These are phyloP conservation scores for Cucurbita pepo DNA, from an alignment of 306 rosid genomes.

Conservation along the genomic window DNA sequence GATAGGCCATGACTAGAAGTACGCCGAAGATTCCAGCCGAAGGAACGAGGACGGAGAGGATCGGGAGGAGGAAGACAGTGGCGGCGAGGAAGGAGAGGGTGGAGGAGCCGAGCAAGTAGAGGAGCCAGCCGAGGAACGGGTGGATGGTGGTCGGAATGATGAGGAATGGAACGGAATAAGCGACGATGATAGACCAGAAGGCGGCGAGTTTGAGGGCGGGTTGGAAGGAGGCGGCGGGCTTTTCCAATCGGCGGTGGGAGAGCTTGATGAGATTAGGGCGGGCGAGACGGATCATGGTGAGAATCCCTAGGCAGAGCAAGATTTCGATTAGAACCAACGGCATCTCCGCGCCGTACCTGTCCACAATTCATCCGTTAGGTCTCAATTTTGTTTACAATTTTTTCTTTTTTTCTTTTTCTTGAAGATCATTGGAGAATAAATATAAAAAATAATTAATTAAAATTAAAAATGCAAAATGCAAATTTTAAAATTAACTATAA, in stretches of 20 bases:
- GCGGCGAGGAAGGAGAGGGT: conserved; percentile 38
- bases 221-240: conserved; percentile 31
- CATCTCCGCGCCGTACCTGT: conserved; percentile 65
- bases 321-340: conserved; percentile 39
- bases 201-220: conserved; percentile 40
- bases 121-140: conserved; percentile 69
- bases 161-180: conserved; percentile 50
- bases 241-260: conserved; percentile 56
- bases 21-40: conserved; percentile 43
- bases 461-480: too few relatives aligned
- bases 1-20: conserved; percentile 66
- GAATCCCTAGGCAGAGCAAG: conserved; percentile 34
- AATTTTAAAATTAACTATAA: too few relatives aligned
- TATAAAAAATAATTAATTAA: too few relatives aligned
- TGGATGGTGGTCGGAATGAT: conserved; percentile 67
- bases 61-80: conserved; percentile 50
- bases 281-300: conserved; percentile 53
- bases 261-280: conserved; percentile 56
- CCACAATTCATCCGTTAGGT: neutral
- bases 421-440: too few relatives aligned
- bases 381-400: too few relatives aligned
- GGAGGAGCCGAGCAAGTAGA: conserved; percentile 51
- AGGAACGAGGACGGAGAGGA: conserved; percentile 38
- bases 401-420: too few relatives aligned
- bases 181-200: conserved; percentile 51